Conservation (phyloP, 2,329 filamentous ascomycete genomes). For the Fusarium phyllophilum region DNA sequence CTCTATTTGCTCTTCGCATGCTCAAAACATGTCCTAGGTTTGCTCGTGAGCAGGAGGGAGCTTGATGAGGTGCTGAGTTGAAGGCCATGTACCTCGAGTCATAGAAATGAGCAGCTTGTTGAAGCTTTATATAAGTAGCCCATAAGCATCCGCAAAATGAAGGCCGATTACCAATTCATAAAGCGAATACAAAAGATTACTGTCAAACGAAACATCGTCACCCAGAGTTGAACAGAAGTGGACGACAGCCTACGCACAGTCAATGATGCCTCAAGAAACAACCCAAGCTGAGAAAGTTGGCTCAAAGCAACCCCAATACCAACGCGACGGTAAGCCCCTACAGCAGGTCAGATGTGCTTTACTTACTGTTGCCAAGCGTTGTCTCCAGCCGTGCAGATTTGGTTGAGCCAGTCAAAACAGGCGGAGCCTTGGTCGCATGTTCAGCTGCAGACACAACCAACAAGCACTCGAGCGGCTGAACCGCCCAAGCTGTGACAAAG, state of each 20-base stretch:
- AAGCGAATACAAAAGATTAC: too few relatives aligned
- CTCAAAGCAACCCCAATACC: rapidly evolving
- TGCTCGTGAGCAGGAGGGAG: background rate
- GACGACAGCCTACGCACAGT: rapidly evolving
- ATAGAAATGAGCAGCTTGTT: too few relatives aligned
- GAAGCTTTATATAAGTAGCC: background rate
- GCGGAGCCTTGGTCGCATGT: background rate
- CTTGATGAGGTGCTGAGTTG: background rate
- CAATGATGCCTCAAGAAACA: background rate
- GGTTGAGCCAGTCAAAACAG: background rate
- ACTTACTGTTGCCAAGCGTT: background rate
- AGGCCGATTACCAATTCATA: too few relatives aligned
- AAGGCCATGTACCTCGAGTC: background rate
- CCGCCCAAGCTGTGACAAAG: background rate
- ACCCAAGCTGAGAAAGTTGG: rapidly evolving
- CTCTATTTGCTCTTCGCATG: background rate
- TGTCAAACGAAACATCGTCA: rapidly evolving
- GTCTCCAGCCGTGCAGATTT: background rate
- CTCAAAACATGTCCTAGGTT: rapidly evolving
- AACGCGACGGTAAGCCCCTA: background rate
- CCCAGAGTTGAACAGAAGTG: background rate
- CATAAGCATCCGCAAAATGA: rapidly evolving
- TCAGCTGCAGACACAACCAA: background rate
- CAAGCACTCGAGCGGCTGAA: background rate
- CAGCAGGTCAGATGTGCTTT: rapidly evolving